Evolutionary conservation across 371 early-diverging fungal genomes (phyloP), one percentile per base, ranked within the genome.

Genomic region (Mucor velutinosus): DNA sequence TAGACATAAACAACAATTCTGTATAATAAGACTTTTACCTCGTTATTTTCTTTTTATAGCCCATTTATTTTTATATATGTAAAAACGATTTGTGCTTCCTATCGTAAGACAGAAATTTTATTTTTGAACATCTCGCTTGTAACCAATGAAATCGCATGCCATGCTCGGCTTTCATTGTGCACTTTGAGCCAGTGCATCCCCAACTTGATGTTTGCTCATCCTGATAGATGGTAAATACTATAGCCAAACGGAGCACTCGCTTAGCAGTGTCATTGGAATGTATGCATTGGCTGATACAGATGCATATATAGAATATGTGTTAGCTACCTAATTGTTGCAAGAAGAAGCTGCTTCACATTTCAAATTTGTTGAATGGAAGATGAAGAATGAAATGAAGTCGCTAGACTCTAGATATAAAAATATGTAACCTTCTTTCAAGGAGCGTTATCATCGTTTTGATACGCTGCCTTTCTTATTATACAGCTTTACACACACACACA

Each of bases 61-160:
- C 62, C 62, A 17, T 53, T 49, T 56, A 30, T 45, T 67, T 56
- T 67, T 58, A 62, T 23, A 43, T 60, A 62, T 23, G 32, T 60
- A 62, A 58, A 67, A 43, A 58, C 43, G 15, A 53, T 27, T 53
- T 23, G 53, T 27, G 27, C 53, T 10, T 53, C 27, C 53, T 27
- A 53, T 53, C 68, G 45, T 45, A 45, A 45, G 17, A 45, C 45
- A 45, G 19, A 19, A 45, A 45, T 45, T 45, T 45, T n/a, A 45
- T 19, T 45, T 45, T 45, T 45, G 45, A 45, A 45, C 45, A 45
- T 45, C 45, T 45, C 45, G 19, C 17, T 45, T 45, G 19, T 45
- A 45, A 45, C 45, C 45, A 45, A 45, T 45, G 6, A 45, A 45
- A 45, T 45, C 19, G 17, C 19, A 19, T n/a, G 45, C 7, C 23